A percentile compares a stretch with the other conserved stretches of the same genome.
These are phyloP conservation scores for Diutina sp. DNA, from an alignment of 1,139 yeast species.

Conservation along the genomic window DNA sequence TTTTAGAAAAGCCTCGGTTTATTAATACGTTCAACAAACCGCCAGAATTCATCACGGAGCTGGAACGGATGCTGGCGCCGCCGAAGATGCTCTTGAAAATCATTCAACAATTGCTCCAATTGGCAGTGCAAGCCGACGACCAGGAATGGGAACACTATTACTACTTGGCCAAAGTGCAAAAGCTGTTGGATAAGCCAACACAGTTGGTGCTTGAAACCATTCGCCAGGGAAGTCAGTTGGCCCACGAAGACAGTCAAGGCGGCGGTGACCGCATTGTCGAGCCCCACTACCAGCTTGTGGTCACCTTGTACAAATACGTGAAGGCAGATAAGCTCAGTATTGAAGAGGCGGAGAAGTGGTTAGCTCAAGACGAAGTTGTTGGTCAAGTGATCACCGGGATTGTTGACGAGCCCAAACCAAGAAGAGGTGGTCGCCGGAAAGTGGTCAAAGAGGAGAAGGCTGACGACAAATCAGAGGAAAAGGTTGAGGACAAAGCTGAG, in stretches of 20 bases:
- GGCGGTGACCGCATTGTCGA: slow-evolving; percentile 51
- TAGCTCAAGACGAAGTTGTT: slow-evolving; percentile 20
- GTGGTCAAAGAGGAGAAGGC: neutral
- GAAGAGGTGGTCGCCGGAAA: neutral
- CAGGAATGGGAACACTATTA: slow-evolving; percentile 54
- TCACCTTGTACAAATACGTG: slow-evolving; percentile 47
- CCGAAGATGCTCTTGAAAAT: slow-evolving; percentile 17
- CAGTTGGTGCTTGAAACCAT: slow-evolving; percentile 24
- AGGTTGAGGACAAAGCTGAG: neutral
- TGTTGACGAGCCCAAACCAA: neutral
- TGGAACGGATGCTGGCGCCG: slow-evolving; percentile 13
- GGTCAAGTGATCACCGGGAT: neutral
- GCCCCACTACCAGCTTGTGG: slow-evolving; percentile 58
- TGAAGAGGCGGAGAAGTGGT: slow-evolving; percentile 20
- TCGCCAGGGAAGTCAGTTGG: slow-evolving; percentile 25
- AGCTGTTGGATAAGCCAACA: slow-evolving; percentile 26
- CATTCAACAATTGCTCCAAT: slow-evolving; percentile 26
- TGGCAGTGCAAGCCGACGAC: slow-evolving; percentile 29
- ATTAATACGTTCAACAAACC: slow-evolving; percentile 13
- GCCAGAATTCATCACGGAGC: slow-evolving; percentile 12
- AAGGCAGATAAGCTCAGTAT: slow-evolving; percentile 19
- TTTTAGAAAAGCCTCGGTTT: slow-evolving; percentile 22
- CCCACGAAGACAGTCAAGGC: slow-evolving; percentile 21
- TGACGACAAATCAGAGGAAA: neutral
- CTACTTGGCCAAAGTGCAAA: slow-evolving; percentile 47